Base-by-base conservation (phyloP, 2,329 filamentous ascomycete genomes). In the Sporothrix luriei region DNA sequence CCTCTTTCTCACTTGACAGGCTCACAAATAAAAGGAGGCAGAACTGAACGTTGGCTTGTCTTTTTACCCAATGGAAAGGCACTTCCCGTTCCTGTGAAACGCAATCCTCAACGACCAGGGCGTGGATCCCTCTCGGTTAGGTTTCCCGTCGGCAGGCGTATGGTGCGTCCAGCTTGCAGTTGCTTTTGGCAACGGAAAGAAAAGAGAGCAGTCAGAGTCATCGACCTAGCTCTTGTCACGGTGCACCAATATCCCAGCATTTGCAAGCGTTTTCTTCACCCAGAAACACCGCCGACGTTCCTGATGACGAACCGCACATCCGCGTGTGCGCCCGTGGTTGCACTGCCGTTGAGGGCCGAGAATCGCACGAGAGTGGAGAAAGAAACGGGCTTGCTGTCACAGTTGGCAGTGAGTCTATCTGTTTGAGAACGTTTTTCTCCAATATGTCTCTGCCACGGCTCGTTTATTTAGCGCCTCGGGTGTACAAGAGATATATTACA, bases 121-220 rank as follows among this genome's bases (percentile, higher is more conserved):
- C 49, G 33, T 21, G 65, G 19, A 67, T 57, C 66, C 66, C 66
- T 68, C 66, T 68, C 66, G 54, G 66, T 26, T 68, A 51, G 40
- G 52, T 38, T 43, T 65, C 29, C 33, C 29, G 57, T 43, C 26
- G 57, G 46, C 46, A 49, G 43, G 21, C 59, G 4, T 24, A 49
- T 64, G 43, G 61, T 33, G 33, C 9, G 43, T 26, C 43, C n/a
- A 43, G 3, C 5, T 24, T 64, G 40, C 13, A 48, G 1, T 24
- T 59, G 16, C 26, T 11, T 29, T 19, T 48, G 24, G 13, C 40
- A 26, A 24, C 55, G 10, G 55, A 61, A 40, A 38, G 33, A 61
- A 16, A 24, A 59, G n/a, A 33, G 33, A 5, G 10, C 38, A 21
- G 11, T 61, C 14, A 43, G n/a, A n/a, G 55, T 43, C 33, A 33